Percentiles rank a stretch among this genome's conserved stretches.
Evolutionary conservation across 2,329 filamentous ascomycete species (phyloP).

Genomic region (Botrytis tulipae): DNA sequence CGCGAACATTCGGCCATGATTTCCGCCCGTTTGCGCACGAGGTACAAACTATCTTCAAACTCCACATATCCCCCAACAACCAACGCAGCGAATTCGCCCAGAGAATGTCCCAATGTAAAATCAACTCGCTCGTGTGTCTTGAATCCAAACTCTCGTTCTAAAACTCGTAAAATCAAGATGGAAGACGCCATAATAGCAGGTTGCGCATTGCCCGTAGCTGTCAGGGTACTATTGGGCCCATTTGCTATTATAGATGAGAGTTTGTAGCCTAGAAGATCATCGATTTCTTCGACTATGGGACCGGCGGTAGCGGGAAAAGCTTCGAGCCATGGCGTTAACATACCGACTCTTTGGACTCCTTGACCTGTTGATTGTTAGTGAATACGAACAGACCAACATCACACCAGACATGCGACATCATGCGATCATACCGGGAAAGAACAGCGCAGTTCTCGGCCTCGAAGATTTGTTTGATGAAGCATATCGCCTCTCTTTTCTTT

Average conservation of each 20-base stretch:
- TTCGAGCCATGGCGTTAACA: constrained; percentile 82
- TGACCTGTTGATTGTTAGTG: constrained; percentile 56
- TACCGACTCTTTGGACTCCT: constrained; percentile 85
- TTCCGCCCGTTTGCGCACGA: constrained; percentile 76
- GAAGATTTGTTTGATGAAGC: not conserved
- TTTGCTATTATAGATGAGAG: constrained; percentile 76
- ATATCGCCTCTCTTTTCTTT: constrained; percentile 2
- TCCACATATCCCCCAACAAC: constrained; percentile 78
- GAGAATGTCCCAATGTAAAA: constrained; percentile 82
- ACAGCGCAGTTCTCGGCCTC: constrained; percentile 40
- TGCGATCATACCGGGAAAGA: constrained; percentile 41
- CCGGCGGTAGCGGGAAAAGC: constrained; percentile 77
- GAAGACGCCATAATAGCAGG: constrained; percentile 96
- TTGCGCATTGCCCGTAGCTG: constrained; percentile 82
- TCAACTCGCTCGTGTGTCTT: constrained; percentile 68
- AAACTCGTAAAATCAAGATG: constrained; percentile 80
- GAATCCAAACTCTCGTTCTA: constrained; percentile 84
- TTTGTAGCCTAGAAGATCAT: constrained; percentile 69
- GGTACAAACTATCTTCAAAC: constrained; percentile 72
- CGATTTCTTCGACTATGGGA: constrained; percentile 81
- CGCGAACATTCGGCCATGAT: constrained; percentile 77
- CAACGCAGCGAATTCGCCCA: constrained; percentile 90
- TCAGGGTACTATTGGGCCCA: constrained; percentile 75
- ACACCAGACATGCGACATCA: not conserved
- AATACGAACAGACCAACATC: not conserved